Conservation (phyloP, 1,284 basidiomycete species). For the Volvariella surrecta region DNA sequence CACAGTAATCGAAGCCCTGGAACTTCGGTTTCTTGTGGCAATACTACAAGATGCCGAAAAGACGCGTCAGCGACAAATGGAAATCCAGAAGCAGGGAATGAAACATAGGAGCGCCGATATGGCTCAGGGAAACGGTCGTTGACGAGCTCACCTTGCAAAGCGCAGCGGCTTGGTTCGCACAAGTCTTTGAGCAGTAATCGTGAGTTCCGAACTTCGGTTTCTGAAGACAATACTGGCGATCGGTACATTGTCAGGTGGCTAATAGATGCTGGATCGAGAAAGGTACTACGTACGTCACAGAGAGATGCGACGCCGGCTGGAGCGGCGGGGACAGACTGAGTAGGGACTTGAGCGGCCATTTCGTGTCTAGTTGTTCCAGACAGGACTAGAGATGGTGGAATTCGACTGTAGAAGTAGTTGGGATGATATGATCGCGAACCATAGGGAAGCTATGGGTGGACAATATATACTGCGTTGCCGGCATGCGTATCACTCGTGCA, state of each 20-base stretch:
- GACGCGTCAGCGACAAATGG: slow-evolving; percentile 1
- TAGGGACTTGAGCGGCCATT: slow-evolving; percentile 18
- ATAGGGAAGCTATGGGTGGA: too few species aligned
- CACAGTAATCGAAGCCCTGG: slow-evolving; percentile 38
- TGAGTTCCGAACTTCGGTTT: slow-evolving; percentile 45
- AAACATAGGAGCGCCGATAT: slow-evolving; percentile 1
- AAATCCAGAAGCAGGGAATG: neutral
- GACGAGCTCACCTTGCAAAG: slow-evolving; percentile 29
- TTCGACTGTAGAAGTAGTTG: slow-evolving; percentile 8
- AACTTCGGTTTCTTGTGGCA: slow-evolving; percentile 44
- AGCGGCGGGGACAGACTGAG: slow-evolving; percentile 13
- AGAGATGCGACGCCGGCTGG: slow-evolving; percentile 11
- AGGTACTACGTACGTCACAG: slow-evolving; percentile 22
- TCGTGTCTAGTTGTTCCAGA: slow-evolving; percentile 3
- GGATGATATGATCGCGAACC: too few species aligned
- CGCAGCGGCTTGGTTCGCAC: slow-evolving; percentile 40
- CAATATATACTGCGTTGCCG: too few species aligned
- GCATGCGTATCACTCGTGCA: too few species aligned
- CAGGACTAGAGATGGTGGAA: slow-evolving; percentile 12
- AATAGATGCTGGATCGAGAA: slow-evolving; percentile 1
- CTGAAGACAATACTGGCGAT: slow-evolving; percentile 41
- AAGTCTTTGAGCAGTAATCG: slow-evolving; percentile 53
- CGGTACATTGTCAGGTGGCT: slow-evolving; percentile 2
- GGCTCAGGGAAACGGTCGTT: neutral
- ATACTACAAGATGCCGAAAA: slow-evolving; percentile 21